phyloP scores from a whole-genome alignment of 2,329 filamentous ascomycete species.

The Ophidiomyces ophidiicola region DNA sequence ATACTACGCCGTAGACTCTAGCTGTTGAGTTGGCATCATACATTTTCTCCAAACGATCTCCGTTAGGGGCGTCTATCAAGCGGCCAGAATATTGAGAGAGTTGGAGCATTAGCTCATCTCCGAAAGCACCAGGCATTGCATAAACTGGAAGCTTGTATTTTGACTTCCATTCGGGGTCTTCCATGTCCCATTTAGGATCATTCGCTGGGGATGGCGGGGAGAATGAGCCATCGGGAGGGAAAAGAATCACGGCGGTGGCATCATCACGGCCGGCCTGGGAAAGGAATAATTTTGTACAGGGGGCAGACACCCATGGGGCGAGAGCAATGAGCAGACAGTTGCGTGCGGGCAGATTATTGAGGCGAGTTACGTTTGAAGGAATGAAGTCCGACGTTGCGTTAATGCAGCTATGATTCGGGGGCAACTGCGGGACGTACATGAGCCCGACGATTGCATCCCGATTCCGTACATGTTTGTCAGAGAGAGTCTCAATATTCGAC shows the following conservation, averaged over 20 bases:
- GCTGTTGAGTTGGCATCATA: slow-evolving; percentile 35
- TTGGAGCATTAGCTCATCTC: slow-evolving; percentile 56
- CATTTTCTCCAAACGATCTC: slow-evolving; percentile 23
- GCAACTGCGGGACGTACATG: slow-evolving; percentile 69
- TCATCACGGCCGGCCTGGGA: slow-evolving; percentile 48
- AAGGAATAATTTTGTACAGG: slow-evolving; percentile 65
- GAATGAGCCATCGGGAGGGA: slow-evolving; percentile 37
- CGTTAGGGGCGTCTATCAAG: slow-evolving; percentile 36
- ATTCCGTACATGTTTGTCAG: slow-evolving; percentile 43
- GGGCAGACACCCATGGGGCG: slow-evolving; percentile 68
- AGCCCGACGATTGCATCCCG: slow-evolving; percentile 59
- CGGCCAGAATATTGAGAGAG: slow-evolving; percentile 68
- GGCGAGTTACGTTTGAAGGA: slow-evolving; percentile 61
- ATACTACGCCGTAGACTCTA: slow-evolving; percentile 41
- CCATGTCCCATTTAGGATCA: slow-evolving; percentile 56
- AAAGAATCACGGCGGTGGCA: slow-evolving; percentile 49
- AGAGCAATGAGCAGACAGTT: slow-evolving; percentile 68
- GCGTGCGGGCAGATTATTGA: slow-evolving; percentile 50
- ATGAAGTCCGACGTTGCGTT: slow-evolving; percentile 53
- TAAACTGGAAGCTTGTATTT: slow-evolving; percentile 70
- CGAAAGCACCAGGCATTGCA: slow-evolving; percentile 58
- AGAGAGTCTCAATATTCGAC: slow-evolving; percentile 61
- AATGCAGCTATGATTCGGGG: slow-evolving; percentile 47
- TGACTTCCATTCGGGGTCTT: slow-evolving; percentile 59
- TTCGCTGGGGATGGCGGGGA: slow-evolving; percentile 53